phyloP scores from a whole-genome alignment of 2,329 filamentous ascomycete genomes.

The Apiospora pterosperma region DNA sequence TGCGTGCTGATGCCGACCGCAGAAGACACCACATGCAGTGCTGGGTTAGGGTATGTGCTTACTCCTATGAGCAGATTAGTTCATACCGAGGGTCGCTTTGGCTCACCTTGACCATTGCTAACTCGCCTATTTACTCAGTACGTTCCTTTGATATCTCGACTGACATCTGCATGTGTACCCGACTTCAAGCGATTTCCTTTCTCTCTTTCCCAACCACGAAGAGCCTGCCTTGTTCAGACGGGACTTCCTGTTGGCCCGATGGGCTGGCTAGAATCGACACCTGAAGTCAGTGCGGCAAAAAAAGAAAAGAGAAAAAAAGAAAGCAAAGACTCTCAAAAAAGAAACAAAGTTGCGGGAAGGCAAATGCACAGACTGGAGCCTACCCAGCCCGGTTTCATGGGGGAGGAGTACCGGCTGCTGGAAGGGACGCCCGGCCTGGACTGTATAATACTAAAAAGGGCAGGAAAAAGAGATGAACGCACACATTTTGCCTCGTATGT shows the following conservation, averaged over 20 bases:
- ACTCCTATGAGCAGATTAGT: not conserved
- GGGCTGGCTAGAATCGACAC: not conserved
- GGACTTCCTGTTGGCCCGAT: not conserved
- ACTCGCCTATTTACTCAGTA: constrained; percentile 8
- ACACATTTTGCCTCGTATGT: no score
- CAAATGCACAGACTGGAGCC: not conserved
- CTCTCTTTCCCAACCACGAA: not conserved
- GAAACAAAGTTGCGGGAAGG: not conserved
- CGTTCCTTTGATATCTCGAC: not conserved
- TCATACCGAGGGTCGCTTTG: not conserved
- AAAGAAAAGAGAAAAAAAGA: not conserved
- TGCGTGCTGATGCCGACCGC: not conserved
- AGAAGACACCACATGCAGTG: constrained; percentile 1
- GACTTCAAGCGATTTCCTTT: not conserved
- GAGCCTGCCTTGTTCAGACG: no score
- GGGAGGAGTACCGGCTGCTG: not conserved
- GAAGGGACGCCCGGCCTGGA: no score
- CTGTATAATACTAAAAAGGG: no score
- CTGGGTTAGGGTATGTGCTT: constrained; percentile 1
- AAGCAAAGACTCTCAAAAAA: not conserved
- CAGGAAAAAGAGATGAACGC: no score
- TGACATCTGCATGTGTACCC: not conserved
- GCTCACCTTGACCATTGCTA: not conserved
- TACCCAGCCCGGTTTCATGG: constrained; percentile 2
- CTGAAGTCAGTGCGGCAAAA: not conserved